Conservation (phyloP, 164 flowering plant genomes). For the Chimonanthus salicifolius region DNA sequence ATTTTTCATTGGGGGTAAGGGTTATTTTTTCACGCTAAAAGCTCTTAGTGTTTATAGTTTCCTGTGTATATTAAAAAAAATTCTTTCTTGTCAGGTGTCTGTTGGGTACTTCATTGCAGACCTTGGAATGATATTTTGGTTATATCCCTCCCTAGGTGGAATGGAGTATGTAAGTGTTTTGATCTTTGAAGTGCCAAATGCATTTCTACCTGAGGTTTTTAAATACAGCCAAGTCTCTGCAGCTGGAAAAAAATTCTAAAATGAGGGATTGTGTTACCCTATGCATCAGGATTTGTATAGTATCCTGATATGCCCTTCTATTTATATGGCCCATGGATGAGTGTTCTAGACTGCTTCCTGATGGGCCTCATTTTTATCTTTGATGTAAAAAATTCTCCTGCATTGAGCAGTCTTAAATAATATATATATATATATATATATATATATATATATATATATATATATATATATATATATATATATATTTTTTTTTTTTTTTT, state of each 20-base stretch:
- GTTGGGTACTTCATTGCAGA: slow-evolving; percentile 91
- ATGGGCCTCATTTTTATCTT: background rate
- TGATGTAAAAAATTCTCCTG: background rate
- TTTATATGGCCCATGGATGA: background rate
- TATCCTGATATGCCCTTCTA: background rate
- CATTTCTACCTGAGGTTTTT: background rate
- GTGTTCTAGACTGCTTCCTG: background rate
- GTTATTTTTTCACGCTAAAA: background rate
- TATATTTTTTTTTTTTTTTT: no score
- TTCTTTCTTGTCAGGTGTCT: slow-evolving; percentile 57
- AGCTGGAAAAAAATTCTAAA: background rate
- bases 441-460: no score
- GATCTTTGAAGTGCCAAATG: background rate
- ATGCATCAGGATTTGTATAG: background rate
- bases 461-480: no score
- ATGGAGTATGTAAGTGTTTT: slow-evolving; percentile 79
- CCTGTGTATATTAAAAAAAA: background rate
- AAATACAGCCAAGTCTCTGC: background rate
- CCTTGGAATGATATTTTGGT: slow-evolving; percentile 85
- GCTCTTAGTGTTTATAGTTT: background rate
- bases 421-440: no score
- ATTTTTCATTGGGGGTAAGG: slow-evolving; percentile 76
- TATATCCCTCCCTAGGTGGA: slow-evolving; percentile 93
- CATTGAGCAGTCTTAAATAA: background rate
- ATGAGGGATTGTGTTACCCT: background rate